A percentile compares a stretch with the other conserved stretches of the same genome.
Evolutionary conservation across 805 yeast genomes (phyloP).

Genomic region (Kuraishia ogatae): DNA sequence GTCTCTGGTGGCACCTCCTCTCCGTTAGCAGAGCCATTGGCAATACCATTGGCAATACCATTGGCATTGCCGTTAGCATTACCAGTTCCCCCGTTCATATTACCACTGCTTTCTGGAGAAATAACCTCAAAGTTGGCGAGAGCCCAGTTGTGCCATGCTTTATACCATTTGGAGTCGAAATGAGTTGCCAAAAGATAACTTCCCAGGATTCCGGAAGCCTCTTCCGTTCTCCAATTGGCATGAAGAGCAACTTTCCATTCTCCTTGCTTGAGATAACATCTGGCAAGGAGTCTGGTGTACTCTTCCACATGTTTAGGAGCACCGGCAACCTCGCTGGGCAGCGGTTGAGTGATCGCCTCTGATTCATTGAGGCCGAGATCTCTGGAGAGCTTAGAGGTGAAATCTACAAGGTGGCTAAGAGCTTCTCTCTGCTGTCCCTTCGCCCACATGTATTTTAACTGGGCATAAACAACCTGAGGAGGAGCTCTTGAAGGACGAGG

Average conservation of each 20-base stretch:
- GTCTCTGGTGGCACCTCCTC: constrained; percentile 36
- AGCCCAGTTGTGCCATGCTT: constrained; percentile 99
- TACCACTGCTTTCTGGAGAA: constrained; percentile 33
- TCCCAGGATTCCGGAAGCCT: constrained; percentile 73
- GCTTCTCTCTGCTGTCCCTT: constrained; percentile 87
- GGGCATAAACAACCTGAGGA: constrained; percentile 96
- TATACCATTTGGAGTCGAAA: constrained; percentile 89
- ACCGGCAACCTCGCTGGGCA: constrained; percentile 67
- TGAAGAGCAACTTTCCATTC: constrained; percentile 92
- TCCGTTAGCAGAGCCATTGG: constrained; percentile 1
- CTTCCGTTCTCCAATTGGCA: constrained; percentile 69
- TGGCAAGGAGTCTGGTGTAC: constrained; percentile 76
- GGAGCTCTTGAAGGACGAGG: constrained; percentile 66
- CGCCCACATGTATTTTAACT: constrained; percentile 95
- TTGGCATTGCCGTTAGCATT: constrained; percentile 3
- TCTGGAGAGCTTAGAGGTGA: constrained; percentile 83
- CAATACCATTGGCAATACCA: constrained; percentile 6
- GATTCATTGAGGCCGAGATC: constrained; percentile 83
- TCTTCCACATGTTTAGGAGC: constrained; percentile 70
- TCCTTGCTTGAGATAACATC: constrained; percentile 96
- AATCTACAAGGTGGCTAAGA: constrained; percentile 73
- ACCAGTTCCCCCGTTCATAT: neutral
- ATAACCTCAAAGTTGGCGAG: constrained; percentile 94
- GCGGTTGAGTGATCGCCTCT: constrained; percentile 78
- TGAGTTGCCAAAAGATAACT: constrained; percentile 92